Evolutionary conservation across 1,139 yeast species (phyloP).

Genomic region (Debaryomyces coudertii): DNA sequence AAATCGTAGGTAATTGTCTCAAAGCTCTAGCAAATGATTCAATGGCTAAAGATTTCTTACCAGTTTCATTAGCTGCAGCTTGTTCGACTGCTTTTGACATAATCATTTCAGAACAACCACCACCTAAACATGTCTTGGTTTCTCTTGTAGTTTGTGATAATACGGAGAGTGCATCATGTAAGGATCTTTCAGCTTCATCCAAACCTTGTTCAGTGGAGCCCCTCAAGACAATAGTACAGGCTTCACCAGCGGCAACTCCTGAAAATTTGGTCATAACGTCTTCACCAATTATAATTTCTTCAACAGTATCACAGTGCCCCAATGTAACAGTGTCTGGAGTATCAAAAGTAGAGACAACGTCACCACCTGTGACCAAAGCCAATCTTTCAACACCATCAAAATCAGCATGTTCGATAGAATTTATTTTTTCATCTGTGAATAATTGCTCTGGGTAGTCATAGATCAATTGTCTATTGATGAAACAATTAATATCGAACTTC

Average conservation of each 20-base stretch:
- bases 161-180: constrained; percentile 96
- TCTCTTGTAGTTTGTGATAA: constrained; percentile 93
- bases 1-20: constrained; percentile 91
- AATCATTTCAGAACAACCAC: constrained; percentile 97
- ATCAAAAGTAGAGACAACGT: constrained; percentile 96
- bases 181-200: constrained; percentile 92
- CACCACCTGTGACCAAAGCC: constrained; percentile 97
- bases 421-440: constrained; percentile 83
- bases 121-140: constrained; percentile 95
- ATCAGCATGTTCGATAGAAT: constrained; percentile 97
- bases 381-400: constrained; percentile 97
- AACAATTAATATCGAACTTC: constrained; percentile 81
- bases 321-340: constrained; percentile 82
- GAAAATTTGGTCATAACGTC: constrained; percentile 83
- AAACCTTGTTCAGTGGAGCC: constrained; percentile 97
- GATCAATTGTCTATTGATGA: constrained; percentile 92
- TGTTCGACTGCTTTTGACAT: constrained; percentile 98
- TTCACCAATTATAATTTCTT: constrained; percentile 92
- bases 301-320: constrained; percentile 88
- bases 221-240: constrained; percentile 93
- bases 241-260: constrained; percentile 95
- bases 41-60: constrained; percentile 91
- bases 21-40: constrained; percentile 94
- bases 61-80: constrained; percentile 89
- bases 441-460: constrained; percentile 98